Conservation (phyloP, 306 rosid genomes). For the Oxytropis ochrocephala region DNA sequence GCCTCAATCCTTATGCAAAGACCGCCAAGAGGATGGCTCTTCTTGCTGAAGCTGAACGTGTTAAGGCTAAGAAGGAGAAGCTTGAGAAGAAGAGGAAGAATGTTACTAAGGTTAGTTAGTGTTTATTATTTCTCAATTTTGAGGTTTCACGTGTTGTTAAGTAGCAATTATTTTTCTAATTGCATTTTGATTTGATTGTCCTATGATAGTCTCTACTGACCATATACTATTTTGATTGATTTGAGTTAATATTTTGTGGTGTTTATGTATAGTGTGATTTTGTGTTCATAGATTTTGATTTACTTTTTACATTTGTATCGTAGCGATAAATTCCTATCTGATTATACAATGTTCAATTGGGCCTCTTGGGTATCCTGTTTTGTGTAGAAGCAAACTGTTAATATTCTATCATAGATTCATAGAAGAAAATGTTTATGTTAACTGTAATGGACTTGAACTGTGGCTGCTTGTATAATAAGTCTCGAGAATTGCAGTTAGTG, state of each 20-base stretch:
- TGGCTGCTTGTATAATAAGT: not conserved
- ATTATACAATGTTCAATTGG: not conserved
- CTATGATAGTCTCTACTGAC: too few species aligned
- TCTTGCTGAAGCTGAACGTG: slow-evolving; percentile 69
- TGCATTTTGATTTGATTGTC: not conserved
- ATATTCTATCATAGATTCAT: too few species aligned
- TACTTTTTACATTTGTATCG: not conserved
- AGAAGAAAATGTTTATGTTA: not conserved
- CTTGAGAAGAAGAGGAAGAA: slow-evolving; percentile 69
- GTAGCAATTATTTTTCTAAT: not conserved
- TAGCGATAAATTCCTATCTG: not conserved
- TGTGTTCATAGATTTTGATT: not conserved
- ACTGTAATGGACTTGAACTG: not conserved
- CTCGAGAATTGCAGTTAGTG: not conserved
- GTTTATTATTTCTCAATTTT: not conserved
- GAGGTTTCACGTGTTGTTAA: not conserved
- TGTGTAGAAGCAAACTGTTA: too few species aligned
- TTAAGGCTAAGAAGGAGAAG: slow-evolving; percentile 78
- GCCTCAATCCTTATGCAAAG: slow-evolving; percentile 87
- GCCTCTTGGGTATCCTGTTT: not conserved
- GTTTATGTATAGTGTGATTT: not conserved
- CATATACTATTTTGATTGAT: not conserved
- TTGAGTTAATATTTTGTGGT: not conserved
- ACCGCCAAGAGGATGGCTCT: slow-evolving; percentile 70
- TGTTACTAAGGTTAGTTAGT: slow-evolving; percentile 42